Percentiles rank a stretch among this genome's conserved stretches.
Conservation (phyloP, 768 basidiomycete genomes). For the Stropharia rugosoannulata region DNA sequence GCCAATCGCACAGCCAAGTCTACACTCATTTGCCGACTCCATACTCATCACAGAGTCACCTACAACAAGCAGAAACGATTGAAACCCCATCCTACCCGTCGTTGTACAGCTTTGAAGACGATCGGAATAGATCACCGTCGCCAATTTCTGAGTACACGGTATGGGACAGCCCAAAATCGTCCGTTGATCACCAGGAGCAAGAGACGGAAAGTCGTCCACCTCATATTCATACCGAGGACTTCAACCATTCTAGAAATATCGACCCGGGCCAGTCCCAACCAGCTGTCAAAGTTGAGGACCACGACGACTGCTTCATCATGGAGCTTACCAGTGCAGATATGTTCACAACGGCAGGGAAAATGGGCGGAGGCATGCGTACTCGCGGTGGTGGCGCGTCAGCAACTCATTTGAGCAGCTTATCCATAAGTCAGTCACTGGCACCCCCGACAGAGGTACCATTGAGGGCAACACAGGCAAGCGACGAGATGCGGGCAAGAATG, state of each 20-base stretch:
- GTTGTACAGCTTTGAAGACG: conserved; percentile 12
- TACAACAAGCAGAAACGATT: conserved; percentile 10
- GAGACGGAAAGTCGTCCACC: not conserved
- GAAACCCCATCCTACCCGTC: conserved; percentile 2
- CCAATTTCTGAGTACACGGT: conserved; percentile 15
- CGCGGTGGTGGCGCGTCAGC: conserved; percentile 6
- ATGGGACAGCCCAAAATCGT: conserved; percentile 12
- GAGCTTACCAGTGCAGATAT: conserved; percentile 27
- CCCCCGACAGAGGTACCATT: conserved; percentile 69
- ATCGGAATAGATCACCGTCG: conserved; percentile 21
- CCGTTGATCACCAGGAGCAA: conserved; percentile 1
- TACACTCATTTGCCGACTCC: not conserved
- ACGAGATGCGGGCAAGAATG: conserved; percentile 77
- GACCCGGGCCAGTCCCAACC: not conserved
- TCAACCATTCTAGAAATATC: no score
- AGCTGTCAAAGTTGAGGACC: conserved; percentile 38
- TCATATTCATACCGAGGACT: not conserved
- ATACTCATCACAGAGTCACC: conserved; percentile 17
- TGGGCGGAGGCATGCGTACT: not conserved
- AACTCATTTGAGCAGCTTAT: conserved; percentile 14
- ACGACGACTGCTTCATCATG: conserved; percentile 43
- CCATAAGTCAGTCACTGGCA: conserved; percentile 38
- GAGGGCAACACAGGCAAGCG: conserved; percentile 71
- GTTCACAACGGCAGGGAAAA: conserved; percentile 1
- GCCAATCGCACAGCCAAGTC: not conserved